Conservation (phyloP, 345 rosid species). For the Streptanthus diversifolius region DNA sequence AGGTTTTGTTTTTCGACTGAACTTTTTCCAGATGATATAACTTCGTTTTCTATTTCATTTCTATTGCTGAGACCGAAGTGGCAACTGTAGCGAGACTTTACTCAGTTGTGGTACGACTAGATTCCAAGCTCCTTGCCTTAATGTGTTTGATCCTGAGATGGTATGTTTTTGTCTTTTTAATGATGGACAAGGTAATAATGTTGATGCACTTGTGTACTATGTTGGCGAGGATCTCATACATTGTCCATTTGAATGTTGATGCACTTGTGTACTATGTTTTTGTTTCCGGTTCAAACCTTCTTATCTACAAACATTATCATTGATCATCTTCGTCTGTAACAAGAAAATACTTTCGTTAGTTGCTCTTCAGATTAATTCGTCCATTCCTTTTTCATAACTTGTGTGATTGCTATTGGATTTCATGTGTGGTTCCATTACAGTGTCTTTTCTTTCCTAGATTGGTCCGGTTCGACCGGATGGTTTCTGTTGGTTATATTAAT, state of each 20-base stretch:
- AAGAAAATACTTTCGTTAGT: neutral
- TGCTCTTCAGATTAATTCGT: neutral
- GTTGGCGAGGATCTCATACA: conserved; percentile 91
- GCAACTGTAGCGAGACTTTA: conserved; percentile 59
- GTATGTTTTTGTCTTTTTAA: neutral
- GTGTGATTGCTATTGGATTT: neutral
- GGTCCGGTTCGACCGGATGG: conserved; percentile 13
- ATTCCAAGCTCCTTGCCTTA: no score
- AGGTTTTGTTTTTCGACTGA: no score
- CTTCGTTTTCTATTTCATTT: conserved; percentile 41
- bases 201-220: conserved; percentile 85
- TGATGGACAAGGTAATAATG: conserved; percentile 84
- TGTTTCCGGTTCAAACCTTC: no score
- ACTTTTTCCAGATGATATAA: neutral
- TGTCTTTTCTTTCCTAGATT: neutral
- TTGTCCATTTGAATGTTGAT: conserved; percentile 89
- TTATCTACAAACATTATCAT: no score
- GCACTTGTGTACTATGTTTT: no score
- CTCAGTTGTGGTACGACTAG: conserved; percentile 78
- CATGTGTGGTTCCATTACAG: neutral
- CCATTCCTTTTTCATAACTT: neutral
- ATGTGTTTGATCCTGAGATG: neutral
- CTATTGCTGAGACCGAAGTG: conserved; percentile 72
- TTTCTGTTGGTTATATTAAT: neutral
- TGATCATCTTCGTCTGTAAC: neutral